phyloP scores from a whole-genome alignment of 495 filamentous ascomycete genomes.

The Alectoria sarmentosa region DNA sequence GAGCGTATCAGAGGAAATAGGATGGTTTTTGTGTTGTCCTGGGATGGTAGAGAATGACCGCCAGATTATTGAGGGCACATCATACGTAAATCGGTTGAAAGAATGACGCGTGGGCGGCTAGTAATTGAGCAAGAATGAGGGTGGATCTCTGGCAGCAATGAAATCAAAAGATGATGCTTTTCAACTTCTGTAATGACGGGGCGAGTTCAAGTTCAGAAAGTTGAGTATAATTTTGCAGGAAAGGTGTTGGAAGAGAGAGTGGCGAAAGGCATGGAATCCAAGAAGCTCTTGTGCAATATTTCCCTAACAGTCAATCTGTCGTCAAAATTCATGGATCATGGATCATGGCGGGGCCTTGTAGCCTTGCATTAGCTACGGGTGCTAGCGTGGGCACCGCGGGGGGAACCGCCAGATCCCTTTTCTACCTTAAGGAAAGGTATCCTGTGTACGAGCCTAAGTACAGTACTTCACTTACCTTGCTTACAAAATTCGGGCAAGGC shows the following conservation, averaged over 20 bases:
- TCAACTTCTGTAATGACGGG: not conserved
- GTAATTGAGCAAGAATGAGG: not conserved
- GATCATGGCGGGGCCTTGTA: constrained; percentile 3
- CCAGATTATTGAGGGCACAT: not conserved
- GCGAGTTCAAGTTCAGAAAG: not conserved
- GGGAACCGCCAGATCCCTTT: not conserved
- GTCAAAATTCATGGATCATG: constrained; percentile 13
- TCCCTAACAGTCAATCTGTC: constrained; percentile 6
- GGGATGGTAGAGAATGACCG: not conserved
- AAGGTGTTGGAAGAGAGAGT: not conserved
- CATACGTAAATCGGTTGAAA: not conserved
- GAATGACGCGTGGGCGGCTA: not conserved
- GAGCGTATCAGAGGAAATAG: not conserved
- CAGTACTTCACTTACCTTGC: too few relatives aligned
- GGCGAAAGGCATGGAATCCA: not conserved
- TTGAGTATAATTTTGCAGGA: too few relatives aligned
- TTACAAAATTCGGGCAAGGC: not conserved
- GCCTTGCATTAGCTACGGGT: constrained; percentile 1
- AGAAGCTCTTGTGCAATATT: not conserved
- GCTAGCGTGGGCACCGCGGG: not conserved
- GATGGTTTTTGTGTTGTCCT: not conserved
- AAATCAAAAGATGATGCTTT: not conserved
- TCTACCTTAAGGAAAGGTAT: too few relatives aligned
- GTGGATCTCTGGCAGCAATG: not conserved
- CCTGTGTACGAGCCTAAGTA: too few relatives aligned